Percentiles rank a stretch among this genome's conserved stretches.
These are phyloP conservation scores for Aphanoascus verrucosus DNA, from an alignment of 2,329 filamentous ascomycete genomes.

Conservation along the genomic window DNA sequence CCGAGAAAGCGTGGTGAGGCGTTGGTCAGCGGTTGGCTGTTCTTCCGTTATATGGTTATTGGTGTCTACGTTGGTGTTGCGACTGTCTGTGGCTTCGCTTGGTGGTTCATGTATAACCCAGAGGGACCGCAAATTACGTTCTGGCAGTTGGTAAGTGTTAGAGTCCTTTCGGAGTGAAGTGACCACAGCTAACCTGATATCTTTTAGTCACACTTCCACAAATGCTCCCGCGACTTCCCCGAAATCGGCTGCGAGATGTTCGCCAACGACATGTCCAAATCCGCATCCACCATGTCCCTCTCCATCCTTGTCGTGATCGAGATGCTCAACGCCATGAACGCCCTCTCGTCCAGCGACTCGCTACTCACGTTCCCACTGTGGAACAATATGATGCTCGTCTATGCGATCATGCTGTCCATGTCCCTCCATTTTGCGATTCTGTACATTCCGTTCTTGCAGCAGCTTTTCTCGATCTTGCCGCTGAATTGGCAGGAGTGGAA, in stretches of 20 bases:
- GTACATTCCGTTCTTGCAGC: conserved; percentile 81
- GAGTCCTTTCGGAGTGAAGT: background rate
- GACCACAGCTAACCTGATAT: conserved; percentile 6
- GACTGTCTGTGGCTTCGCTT: conserved; percentile 95
- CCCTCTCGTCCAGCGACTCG: conserved; percentile 87
- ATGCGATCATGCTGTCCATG: conserved; percentile 89
- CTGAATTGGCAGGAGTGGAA: conserved; percentile 82
- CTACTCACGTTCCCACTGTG: conserved; percentile 88
- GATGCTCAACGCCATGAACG: conserved; percentile 99
- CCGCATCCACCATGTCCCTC: conserved; percentile 85
- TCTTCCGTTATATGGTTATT: conserved; percentile 95
- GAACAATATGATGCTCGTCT: conserved; percentile 97
- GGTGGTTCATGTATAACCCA: conserved; percentile 98
- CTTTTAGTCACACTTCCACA: conserved; percentile 69
- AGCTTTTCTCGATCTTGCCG: conserved; percentile 81
- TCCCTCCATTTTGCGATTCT: conserved; percentile 85
- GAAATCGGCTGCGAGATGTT: conserved; percentile 93
- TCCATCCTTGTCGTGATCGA: conserved; percentile 92
- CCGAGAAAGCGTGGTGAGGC: conserved; percentile 87
- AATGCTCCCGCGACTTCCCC: conserved; percentile 73
- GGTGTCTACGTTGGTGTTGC: conserved; percentile 89
- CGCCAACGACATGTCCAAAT: conserved; percentile 69
- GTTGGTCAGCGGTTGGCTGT: conserved; percentile 88
- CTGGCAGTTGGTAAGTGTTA: conserved; percentile 56
- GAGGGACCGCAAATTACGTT: conserved; percentile 86